A percentile compares a stretch with the other conserved stretches of the same genome.
Conservation (phyloP, 306 rosid genomes). For the Astragalus glycyphyllos region DNA sequence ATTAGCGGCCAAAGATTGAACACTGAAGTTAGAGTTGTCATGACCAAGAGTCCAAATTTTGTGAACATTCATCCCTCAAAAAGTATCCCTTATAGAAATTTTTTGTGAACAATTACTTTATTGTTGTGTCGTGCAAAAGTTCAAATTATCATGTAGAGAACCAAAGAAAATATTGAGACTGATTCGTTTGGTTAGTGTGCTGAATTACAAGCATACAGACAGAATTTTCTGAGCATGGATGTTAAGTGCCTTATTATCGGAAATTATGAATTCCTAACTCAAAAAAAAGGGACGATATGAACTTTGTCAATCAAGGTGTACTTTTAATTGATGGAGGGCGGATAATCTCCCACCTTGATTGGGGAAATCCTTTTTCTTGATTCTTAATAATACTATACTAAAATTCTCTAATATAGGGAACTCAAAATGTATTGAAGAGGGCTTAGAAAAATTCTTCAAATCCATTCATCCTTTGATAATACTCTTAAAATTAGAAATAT, state of each 20-base stretch:
- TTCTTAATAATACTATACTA: too few relatives aligned
- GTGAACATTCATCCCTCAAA: slow-evolving; percentile 30
- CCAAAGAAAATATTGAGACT: slow-evolving; percentile 10
- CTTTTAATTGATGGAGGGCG: neutral
- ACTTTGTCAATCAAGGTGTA: too few relatives aligned
- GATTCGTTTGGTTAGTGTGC: slow-evolving; percentile 8
- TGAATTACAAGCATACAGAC: neutral
- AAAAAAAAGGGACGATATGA: neutral
- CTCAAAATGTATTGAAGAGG: too few relatives aligned
- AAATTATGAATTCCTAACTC: neutral
- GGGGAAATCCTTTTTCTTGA: too few relatives aligned
- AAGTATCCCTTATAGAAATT: neutral
- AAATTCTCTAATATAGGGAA: too few relatives aligned
- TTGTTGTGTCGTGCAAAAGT: slow-evolving; percentile 29
- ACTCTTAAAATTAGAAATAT: too few relatives aligned
- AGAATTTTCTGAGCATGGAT: slow-evolving; percentile 6
- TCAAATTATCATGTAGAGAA: slow-evolving; percentile 28
- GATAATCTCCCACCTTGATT: too few relatives aligned
- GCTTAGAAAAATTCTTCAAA: too few relatives aligned
- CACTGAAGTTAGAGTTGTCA: slow-evolving; percentile 1
- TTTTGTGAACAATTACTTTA: slow-evolving; percentile 26
- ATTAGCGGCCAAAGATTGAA: slow-evolving; percentile 63
- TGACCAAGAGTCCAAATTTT: slow-evolving; percentile 18
- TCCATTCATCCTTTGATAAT: too few relatives aligned
- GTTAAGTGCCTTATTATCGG: neutral